phyloP scores from a whole-genome alignment of 2,329 filamentous ascomycete species.

The Alternaria conjuncta region DNA sequence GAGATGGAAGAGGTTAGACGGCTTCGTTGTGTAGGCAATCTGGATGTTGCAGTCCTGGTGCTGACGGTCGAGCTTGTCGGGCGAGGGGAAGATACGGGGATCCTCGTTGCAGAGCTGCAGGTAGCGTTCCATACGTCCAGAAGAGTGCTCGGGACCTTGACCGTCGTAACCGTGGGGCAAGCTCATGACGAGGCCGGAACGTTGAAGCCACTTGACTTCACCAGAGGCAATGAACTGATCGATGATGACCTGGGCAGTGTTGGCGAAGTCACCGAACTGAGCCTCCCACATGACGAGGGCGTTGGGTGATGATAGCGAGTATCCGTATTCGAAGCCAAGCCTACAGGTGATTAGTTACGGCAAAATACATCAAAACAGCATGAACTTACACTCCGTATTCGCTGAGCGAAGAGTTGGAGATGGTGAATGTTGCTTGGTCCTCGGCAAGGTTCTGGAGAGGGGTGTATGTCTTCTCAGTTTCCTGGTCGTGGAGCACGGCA shows the following conservation, averaged over 20 bases:
- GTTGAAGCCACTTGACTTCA: slow-evolving; percentile 98
- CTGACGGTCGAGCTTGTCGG: slow-evolving; percentile 91
- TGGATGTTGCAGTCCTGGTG: slow-evolving; percentile 99
- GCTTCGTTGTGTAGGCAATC: slow-evolving; percentile 95
- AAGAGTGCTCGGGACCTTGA: slow-evolving; percentile 97
- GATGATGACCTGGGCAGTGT: slow-evolving; percentile 98
- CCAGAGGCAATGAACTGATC: slow-evolving; percentile 98
- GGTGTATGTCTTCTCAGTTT: slow-evolving; percentile 90
- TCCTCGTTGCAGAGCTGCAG: slow-evolving; percentile 98
- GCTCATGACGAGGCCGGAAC: slow-evolving; percentile 94
- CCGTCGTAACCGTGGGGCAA: slow-evolving; percentile 98
- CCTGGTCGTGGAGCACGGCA: slow-evolving; percentile 96
- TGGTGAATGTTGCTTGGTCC: slow-evolving; percentile 94
- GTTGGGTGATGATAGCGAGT: slow-evolving; percentile 95
- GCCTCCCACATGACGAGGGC: slow-evolving; percentile 99
- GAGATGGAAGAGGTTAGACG: slow-evolving; percentile 94
- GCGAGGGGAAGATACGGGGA: slow-evolving; percentile 85
- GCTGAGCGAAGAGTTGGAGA: slow-evolving; percentile 90
- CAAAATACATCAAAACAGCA: background rate
- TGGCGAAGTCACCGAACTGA: slow-evolving; percentile 99
- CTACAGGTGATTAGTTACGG: slow-evolving; percentile 51
- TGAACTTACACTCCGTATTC: slow-evolving; percentile 68
- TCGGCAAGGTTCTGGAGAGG: slow-evolving; percentile 87
- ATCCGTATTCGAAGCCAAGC: slow-evolving; percentile 97
- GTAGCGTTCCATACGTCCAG: slow-evolving; percentile 95